phyloP scores from a whole-genome alignment of 83 land plant genomes.

The Thuja plicata region DNA sequence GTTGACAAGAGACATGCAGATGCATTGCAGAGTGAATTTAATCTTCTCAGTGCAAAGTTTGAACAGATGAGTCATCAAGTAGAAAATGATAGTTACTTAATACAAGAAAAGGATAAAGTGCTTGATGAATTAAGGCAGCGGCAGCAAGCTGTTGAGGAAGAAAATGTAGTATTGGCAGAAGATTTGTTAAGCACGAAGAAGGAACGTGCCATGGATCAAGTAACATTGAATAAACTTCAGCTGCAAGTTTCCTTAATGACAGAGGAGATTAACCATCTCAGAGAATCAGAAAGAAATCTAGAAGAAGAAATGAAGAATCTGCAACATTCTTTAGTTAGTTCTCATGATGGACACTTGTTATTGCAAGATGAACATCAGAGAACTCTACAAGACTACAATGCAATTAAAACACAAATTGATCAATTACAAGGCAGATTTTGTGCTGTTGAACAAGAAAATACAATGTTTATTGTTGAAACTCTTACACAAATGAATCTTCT shows the following conservation, averaged over 20 bases:
- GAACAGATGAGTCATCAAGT: slow-evolving; percentile 27
- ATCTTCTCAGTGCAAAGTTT: slow-evolving; percentile 14
- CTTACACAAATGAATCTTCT: slow-evolving; percentile 3
- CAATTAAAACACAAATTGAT: neutral
- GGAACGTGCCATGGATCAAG: slow-evolving; percentile 22
- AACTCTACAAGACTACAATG: slow-evolving; percentile 1
- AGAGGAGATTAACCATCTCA: slow-evolving; percentile 10
- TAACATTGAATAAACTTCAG: neutral
- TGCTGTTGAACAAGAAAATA: slow-evolving; percentile 9
- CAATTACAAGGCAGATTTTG: slow-evolving; percentile 6
- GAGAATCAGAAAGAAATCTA: slow-evolving; percentile 20
- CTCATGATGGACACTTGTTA: neutral
- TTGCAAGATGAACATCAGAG: slow-evolving; percentile 9
- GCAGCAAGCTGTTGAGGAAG: slow-evolving; percentile 22
- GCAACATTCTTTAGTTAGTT: slow-evolving; percentile 16
- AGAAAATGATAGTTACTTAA: slow-evolving; percentile 12
- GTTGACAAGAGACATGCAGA: neutral
- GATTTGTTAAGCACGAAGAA: slow-evolving; percentile 21
- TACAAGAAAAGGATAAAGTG: slow-evolving; percentile 25
- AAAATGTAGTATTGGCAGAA: slow-evolving; percentile 20
- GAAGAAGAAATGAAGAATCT: slow-evolving; percentile 24
- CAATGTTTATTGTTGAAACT: neutral
- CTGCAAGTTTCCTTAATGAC: slow-evolving; percentile 12
- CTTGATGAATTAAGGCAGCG: slow-evolving; percentile 24
- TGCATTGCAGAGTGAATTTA: slow-evolving; percentile 22